A percentile compares a stretch with the other conserved stretches of the same genome.
Evolutionary conservation across 768 basidiomycete genomes (phyloP).

Genomic region (Suillus discolor): DNA sequence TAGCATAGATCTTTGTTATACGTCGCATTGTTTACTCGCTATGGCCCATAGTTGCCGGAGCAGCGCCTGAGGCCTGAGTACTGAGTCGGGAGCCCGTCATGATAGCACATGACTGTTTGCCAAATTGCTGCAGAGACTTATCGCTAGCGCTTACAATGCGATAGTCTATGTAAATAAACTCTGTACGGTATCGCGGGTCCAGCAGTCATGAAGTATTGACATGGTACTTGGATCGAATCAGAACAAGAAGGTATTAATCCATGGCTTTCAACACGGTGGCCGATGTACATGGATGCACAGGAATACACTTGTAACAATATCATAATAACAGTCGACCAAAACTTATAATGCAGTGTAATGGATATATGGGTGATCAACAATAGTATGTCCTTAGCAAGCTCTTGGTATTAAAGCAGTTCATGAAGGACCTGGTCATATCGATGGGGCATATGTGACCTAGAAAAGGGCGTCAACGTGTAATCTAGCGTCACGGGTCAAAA

Average conservation of each 20-base stretch:
- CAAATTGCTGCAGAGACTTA: neutral
- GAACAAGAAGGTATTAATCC: neutral
- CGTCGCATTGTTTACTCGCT: neutral
- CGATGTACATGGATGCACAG: neutral
- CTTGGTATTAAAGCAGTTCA: conserved; percentile 52
- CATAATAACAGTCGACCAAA: neutral
- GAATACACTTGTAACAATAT: neutral
- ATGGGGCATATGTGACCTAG: conserved; percentile 76
- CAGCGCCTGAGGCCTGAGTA: too few relatives aligned
- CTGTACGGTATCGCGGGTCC: neutral
- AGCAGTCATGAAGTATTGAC: neutral
- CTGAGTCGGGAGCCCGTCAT: neutral
- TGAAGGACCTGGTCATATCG: conserved; percentile 78
- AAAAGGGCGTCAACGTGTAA: neutral
- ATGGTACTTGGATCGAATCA: neutral
- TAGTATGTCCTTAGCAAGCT: neutral
- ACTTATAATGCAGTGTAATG: neutral
- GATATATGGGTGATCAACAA: neutral
- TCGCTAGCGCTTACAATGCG: neutral
- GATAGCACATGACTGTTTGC: too few relatives aligned
- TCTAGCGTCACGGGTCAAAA: conserved; percentile 14
- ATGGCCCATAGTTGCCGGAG: neutral
- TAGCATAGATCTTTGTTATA: neutral
- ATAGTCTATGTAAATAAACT: neutral
- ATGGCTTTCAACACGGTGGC: neutral